Evolutionary conservation across 164 flowering plant genomes (phyloP), one percentile per base, ranked within the genome.

Genomic region (Annona squamosa): DNA sequence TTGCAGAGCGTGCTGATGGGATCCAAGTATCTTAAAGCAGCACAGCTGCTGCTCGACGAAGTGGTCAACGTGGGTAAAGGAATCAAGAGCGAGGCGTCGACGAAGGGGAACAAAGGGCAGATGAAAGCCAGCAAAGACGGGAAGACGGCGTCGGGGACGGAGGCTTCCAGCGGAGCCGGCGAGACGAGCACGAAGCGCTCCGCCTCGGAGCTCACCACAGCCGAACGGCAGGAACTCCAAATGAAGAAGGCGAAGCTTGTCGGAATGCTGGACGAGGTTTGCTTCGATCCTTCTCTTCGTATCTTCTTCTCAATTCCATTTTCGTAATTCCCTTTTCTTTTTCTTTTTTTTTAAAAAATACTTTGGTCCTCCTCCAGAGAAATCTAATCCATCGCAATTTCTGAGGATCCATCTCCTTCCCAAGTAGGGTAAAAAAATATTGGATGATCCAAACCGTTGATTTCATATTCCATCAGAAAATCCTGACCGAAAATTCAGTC

Each of bases 181-280:
- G 89, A 84, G 48, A 61, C 72, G 0, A 74, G 81, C 67, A 80
- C 62, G 9, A 87, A 81, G 66, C 82, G 79, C 0, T 52, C 59
- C 13, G 79, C 74, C 16, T 77, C 85, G 1, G 98, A 96, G 75
- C 86, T 92, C 4, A 72, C 86, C 3, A 88, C 97, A 3, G 91
- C 88, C 0, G 95, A 93, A 81, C 88, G 88, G 71, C 99, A 92
- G 67, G 99, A 96, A 65, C 82, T 96, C 82, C 99, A 93, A 85
- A 90, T 92, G 98, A 96, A 93, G 89, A 96, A 93, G 73, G 99
- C 91, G 0, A 96, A 93, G 86, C 89, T 96, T 16, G 79, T 92
- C 19, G 83, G 74, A 87, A 93, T 96, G 98, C 97, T 96, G 63
- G 97, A 96, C 78, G 98, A 96, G 98, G 99, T 82, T 75, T 62